Percentiles rank a stretch among this genome's conserved stretches.
Evolutionary conservation across 495 filamentous ascomycete genomes (phyloP).

Genomic region (Penicillium lagena): DNA sequence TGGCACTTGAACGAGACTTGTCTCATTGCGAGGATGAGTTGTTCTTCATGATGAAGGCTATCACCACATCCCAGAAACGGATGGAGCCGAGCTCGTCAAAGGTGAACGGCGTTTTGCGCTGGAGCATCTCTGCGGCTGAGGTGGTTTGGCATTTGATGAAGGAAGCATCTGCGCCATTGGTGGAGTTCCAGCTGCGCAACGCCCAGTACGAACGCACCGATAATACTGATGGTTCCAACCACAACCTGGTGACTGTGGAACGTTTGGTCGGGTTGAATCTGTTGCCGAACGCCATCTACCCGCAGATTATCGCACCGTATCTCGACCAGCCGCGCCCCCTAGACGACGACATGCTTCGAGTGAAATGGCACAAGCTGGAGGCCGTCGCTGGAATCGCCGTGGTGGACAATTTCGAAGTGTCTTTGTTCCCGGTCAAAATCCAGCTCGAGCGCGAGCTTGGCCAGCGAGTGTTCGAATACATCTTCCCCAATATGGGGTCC

Average conservation of each 20-base stretch:
- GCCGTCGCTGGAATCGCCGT: conserved; percentile 97
- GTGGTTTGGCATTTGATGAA: conserved; percentile 95
- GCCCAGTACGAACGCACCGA: conserved; percentile 90
- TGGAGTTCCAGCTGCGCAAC: conserved; percentile 86
- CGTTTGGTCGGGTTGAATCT: conserved; percentile 81
- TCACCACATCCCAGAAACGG: conserved; percentile 90
- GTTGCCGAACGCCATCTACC: conserved; percentile 84
- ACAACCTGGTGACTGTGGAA: conserved; percentile 82
- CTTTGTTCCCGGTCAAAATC: conserved; percentile 85
- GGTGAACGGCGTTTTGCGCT: conserved; percentile 73
- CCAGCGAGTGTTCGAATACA: conserved; percentile 93
- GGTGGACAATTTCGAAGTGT: conserved; percentile 94
- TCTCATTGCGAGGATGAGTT: conserved; percentile 89
- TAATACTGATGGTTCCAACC: conserved; percentile 93
- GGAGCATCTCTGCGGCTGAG: conserved; percentile 84
- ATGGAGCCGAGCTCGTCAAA: conserved; percentile 58
- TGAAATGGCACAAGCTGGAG: conserved; percentile 97
- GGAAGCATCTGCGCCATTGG: conserved; percentile 78
- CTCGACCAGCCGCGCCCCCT: conserved; percentile 54
- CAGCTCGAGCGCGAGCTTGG: conserved; percentile 92
- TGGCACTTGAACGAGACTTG: conserved; percentile 81
- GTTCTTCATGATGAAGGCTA: conserved; percentile 99
- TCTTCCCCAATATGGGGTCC: conserved; percentile 76
- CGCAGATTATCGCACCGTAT: conserved; percentile 90
- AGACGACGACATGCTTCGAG: conserved; percentile 73